Evolutionary conservation across 1,284 basidiomycete species (phyloP).

Genomic region (Tilletia walkeri): DNA sequence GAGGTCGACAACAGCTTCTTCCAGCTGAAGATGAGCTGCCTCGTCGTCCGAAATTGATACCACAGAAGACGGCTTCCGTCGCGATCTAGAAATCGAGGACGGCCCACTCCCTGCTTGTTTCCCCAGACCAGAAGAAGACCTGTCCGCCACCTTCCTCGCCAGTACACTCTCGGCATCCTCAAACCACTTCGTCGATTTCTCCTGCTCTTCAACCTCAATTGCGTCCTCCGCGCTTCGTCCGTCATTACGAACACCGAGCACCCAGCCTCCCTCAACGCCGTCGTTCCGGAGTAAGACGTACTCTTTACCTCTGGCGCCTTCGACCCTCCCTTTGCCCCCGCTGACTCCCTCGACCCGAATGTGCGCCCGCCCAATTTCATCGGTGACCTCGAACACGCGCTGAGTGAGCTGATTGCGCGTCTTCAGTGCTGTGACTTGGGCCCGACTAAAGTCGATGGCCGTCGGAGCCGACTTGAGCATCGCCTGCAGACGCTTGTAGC

Average conservation of each 20-base stretch:
- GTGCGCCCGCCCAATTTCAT: conserved; percentile 79
- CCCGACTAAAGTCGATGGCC: conserved; percentile 88
- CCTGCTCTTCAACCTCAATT: conserved; percentile 76
- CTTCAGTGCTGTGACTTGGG: conserved; percentile 74
- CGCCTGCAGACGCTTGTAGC: conserved; percentile 80
- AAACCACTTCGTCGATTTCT: conserved; percentile 34
- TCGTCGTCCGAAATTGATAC: conserved; percentile 16
- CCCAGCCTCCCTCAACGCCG: conserved; percentile 79
- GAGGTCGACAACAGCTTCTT: conserved; percentile 1
- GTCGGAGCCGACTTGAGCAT: conserved; percentile 82
- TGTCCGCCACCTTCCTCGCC: not conserved
- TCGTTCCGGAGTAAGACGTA: conserved; percentile 91
- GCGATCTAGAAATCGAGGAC: not conserved
- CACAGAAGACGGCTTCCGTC: not conserved
- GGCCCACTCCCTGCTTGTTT: not conserved
- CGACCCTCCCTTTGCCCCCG: conserved; percentile 64
- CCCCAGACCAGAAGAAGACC: not conserved
- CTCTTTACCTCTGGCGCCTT: conserved; percentile 87
- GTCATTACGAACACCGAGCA: conserved; percentile 80
- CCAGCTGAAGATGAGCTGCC: not conserved
- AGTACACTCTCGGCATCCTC: conserved; percentile 1
- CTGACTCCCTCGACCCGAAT: conserved; percentile 79
- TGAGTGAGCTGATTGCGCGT: conserved; percentile 90
- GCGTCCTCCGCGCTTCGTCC: conserved; percentile 73
- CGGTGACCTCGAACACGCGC: conserved; percentile 88